Conservation (phyloP, 768 basidiomycete species). For the Pleurotus tuber-regium region DNA sequence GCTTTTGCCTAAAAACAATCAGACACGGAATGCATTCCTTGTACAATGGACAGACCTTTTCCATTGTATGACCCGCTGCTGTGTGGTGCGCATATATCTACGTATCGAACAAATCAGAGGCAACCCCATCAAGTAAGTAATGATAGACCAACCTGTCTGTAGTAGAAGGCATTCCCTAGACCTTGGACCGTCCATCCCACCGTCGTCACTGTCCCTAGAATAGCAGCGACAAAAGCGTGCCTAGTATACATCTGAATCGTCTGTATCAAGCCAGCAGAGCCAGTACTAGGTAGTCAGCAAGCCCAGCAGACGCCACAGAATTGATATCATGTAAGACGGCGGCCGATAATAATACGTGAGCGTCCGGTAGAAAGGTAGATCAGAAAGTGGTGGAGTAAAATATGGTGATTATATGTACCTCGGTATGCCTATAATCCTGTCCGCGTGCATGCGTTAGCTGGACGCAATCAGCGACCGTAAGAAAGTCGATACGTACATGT, state of each 20-base stretch:
- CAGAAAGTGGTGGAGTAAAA: background rate
- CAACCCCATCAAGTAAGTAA: conserved; percentile 7
- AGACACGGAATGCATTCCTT: conserved; percentile 1
- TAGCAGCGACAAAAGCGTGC: conserved; percentile 73
- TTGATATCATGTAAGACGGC: conserved; percentile 10
- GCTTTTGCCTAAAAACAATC: conserved; percentile 62
- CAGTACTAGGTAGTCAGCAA: conserved; percentile 55
- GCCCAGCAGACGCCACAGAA: conserved; percentile 29
- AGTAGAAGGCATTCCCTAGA: conserved; percentile 76
- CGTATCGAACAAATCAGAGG: conserved; percentile 13
- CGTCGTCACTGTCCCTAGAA: conserved; percentile 79
- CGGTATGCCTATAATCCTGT: conserved; percentile 92
- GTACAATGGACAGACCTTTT: conserved; percentile 54
- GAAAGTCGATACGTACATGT: too few relatives aligned
- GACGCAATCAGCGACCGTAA: conserved; percentile 15
- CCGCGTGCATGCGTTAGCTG: conserved; percentile 22
- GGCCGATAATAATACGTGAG: background rate
- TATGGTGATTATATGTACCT: conserved; percentile 40
- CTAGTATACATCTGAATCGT: conserved; percentile 78
- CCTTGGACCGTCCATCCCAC: conserved; percentile 89
- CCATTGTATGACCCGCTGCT: conserved; percentile 84
- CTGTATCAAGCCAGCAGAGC: conserved; percentile 93
- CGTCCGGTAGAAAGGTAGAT: background rate
- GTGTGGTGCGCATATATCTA: conserved; percentile 79
- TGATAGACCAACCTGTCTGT: conserved; percentile 62